phyloP scores from a whole-genome alignment of 805 yeast genomes.

The Wickerhamomyces chaumierensis region DNA sequence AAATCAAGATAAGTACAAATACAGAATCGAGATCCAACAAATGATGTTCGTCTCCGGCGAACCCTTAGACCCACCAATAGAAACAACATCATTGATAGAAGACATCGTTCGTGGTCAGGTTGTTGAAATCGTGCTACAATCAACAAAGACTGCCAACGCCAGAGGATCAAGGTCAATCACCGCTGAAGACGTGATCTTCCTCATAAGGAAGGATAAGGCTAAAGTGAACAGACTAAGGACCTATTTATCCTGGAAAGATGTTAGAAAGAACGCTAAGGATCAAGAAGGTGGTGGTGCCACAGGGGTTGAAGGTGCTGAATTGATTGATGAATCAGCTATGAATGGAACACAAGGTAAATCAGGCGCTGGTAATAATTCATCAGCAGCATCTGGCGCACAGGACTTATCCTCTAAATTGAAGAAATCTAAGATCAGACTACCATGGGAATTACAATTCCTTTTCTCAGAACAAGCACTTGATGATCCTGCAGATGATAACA shows the following conservation, averaged over 20 bases:
- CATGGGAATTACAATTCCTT: conserved; percentile 95
- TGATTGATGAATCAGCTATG: conserved; percentile 34
- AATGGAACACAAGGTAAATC: too few species aligned
- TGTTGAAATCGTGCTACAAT: conserved; percentile 68
- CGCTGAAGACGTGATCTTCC: conserved; percentile 87
- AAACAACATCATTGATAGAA: conserved; percentile 85
- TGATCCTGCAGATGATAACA: conserved; percentile 41
- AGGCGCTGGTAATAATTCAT: conserved; percentile 31
- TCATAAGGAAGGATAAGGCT: conserved; percentile 87
- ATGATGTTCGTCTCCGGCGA: conserved; percentile 99
- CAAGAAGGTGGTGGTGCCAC: conserved; percentile 41
- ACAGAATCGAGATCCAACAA: conserved; percentile 88
- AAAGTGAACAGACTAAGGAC: conserved; percentile 87
- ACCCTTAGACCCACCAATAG: conserved; percentile 86
- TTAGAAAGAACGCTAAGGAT: conserved; percentile 69
- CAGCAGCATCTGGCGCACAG: too few species aligned
- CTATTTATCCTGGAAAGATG: conserved; percentile 93
- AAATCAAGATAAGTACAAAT: conserved; percentile 53
- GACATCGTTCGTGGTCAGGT: conserved; percentile 95
- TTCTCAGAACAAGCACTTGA: conserved; percentile 82
- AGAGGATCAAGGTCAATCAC: conserved; percentile 79
- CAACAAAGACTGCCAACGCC: conserved; percentile 63
- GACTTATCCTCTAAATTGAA: conserved; percentile 43
- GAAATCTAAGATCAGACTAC: conserved; percentile 71
- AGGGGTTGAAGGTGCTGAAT: conserved; percentile 41